phyloP scores from a whole-genome alignment of 2,329 filamentous ascomycete genomes.

The Aotearoamyces nothofagi region DNA sequence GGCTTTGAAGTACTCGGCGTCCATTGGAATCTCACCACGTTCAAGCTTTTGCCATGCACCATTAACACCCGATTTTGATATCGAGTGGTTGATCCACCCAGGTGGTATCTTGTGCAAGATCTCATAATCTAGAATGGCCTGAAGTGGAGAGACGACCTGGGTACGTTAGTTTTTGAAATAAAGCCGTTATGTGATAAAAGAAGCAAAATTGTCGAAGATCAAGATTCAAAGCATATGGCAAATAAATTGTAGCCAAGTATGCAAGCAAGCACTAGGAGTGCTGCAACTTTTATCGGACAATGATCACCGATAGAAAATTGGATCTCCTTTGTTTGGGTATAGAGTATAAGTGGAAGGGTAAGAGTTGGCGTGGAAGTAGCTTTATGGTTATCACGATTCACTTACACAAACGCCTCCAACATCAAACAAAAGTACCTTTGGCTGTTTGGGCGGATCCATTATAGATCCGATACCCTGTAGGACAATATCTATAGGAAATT shows the following conservation, averaged over 20 bases:
- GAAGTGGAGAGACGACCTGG: constrained; percentile 78
- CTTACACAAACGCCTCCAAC: constrained; percentile 94
- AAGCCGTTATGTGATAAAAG: no score
- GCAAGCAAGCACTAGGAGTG: no score
- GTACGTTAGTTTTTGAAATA: no score
- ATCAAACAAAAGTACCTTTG: constrained; percentile 77
- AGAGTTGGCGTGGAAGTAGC: background rate
- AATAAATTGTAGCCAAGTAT: no score
- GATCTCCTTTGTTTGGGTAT: no score
- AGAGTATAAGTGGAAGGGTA: no score
- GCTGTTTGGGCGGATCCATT: constrained; percentile 31
- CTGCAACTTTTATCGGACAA: no score
- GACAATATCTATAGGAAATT: constrained; percentile 14
- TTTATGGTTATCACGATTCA: constrained; percentile 14
- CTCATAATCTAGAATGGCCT: constrained; percentile 88
- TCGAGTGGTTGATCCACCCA: constrained; percentile 85
- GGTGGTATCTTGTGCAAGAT: constrained; percentile 57
- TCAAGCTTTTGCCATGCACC: constrained; percentile 86
- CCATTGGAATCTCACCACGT: constrained; percentile 63
- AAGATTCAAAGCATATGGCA: no score
- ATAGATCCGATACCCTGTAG: no score
- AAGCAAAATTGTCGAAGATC: no score
- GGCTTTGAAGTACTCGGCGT: constrained; percentile 56
- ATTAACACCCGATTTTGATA: constrained; percentile 60
- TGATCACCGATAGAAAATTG: no score